A percentile compares a stretch with the other conserved stretches of the same genome.
phyloP scores from a whole-genome alignment of 2,329 filamentous ascomycete species.

The Cyphellophora europaea region DNA sequence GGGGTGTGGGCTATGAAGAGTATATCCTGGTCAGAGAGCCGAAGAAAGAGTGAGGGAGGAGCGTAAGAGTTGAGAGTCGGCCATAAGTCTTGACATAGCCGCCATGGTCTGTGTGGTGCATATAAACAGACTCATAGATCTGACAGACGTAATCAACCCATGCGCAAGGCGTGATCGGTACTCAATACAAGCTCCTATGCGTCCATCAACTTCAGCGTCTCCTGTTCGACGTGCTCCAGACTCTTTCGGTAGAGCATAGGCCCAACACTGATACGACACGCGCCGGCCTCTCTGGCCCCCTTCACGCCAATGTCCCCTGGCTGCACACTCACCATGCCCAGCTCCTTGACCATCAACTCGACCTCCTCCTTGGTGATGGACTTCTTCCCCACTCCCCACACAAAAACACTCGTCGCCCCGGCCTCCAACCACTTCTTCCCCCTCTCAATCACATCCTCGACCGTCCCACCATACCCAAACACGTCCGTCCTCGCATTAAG shows the following conservation, averaged over 20 bases:
- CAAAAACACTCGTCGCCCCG: conserved; percentile 51
- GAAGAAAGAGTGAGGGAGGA: no score
- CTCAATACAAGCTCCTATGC: no score
- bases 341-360: conserved; percentile 35
- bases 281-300: conserved; percentile 40
- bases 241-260: conserved; percentile 37
- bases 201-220: not conserved
- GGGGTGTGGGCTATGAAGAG: no score
- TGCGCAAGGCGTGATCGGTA: no score
- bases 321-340: conserved; percentile 43
- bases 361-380: conserved; percentile 40
- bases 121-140: no score
- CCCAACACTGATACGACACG: conserved; percentile 48
- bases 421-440: conserved; percentile 49
- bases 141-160: no score
- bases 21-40: no score
- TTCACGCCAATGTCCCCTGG: conserved; percentile 32
- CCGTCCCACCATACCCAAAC: conserved; percentile 27
- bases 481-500: conserved; percentile 52
- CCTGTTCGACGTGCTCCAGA: conserved; percentile 19
- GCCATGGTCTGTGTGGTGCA: no score
- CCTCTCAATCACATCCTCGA: conserved; percentile 43
- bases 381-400: conserved; percentile 44
- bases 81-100: no score
- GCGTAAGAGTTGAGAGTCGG: no score